Base-by-base conservation (phyloP, 2,329 filamentous ascomycete species). In the Fusarium neocosmosporiellum region DNA sequence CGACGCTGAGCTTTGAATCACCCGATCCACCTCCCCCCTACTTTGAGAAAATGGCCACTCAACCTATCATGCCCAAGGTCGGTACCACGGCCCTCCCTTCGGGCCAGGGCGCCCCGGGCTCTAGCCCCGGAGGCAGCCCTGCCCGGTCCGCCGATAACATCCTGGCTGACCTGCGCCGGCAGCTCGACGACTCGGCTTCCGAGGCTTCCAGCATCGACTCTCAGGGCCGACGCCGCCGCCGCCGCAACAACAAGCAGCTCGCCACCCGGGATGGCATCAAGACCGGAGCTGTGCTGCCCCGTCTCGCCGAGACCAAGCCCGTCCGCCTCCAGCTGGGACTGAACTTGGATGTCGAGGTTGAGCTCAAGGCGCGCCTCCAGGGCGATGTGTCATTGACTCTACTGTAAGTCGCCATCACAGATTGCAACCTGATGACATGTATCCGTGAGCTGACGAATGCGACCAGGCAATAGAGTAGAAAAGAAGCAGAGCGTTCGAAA, bases 211-310 rank as follows among this genome's bases (percentile, higher is more conserved):
- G 70, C 39, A 57, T 73, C 24, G 70, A 73, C 63, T 73, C 68
- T 27, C 70, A 69, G 59, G 70, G 70, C 55, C 70, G 63, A 2
- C 63, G 70, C 39, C 70, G 70, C 60, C 68, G 68, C 68, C 68
- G 70, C 68, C 67, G 67, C 43, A 72, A 72, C 67, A 70, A 72
- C 59, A 73, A 73, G 65, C 68, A 73, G 68, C 65, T 71, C 16
- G 70, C 70, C 39, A 58, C 68, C 43, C 41, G 59, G 20, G 70
- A 66, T 13, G 70, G 70, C 27, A 73, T 73, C 63, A 71, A 73
- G 58, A 73, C 70, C 8, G 70, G 70, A 1, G 55, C 70, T 7
- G 68, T 67, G 14, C 57, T 73, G 59, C 70, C 70, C 5, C 68
- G 70, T 16, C 58, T 73, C 29, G 65, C 70, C n/a, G 70, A 73